Evolutionary conservation across 306 rosid species (phyloP).

Genomic region (Lathyrus oleraceus): DNA sequence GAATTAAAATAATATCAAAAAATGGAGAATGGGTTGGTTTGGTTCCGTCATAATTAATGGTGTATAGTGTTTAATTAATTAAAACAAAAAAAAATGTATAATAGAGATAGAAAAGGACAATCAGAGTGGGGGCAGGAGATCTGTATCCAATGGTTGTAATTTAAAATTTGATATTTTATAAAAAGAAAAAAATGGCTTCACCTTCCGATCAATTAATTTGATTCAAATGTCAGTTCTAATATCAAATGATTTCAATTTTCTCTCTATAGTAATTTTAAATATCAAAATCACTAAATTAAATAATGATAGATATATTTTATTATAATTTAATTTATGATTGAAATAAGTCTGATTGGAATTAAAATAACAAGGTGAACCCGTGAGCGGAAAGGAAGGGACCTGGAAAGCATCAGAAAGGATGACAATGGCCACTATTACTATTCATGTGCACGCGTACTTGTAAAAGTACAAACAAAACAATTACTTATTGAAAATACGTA

Average conservation of each 20-base stretch:
- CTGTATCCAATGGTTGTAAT: background rate
- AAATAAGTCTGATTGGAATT: background rate
- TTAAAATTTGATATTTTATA: background rate
- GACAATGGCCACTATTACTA: background rate
- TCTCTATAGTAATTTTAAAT: no score
- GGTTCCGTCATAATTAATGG: background rate
- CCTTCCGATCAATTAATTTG: no score
- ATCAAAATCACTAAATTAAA: no score
- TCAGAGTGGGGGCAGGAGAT: slow-evolving; percentile 5
- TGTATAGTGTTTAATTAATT: background rate
- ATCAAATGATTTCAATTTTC: no score
- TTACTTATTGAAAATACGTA: background rate
- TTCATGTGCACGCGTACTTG: slow-evolving; percentile 36
- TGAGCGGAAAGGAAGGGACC: slow-evolving; percentile 24
- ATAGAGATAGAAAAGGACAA: slow-evolving; percentile 9
- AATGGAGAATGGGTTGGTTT: slow-evolving; percentile 15
- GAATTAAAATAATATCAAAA: slow-evolving; percentile 34
- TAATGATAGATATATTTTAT: no score
- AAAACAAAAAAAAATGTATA: background rate
- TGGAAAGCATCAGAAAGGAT: slow-evolving; percentile 14
- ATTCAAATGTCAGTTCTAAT: no score
- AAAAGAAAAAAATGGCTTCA: no score
- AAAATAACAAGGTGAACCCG: background rate
- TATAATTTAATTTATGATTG: no score
- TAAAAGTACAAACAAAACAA: background rate